Conservation (phyloP, 75 land plant species). For the Azolla pinnata region DNA sequence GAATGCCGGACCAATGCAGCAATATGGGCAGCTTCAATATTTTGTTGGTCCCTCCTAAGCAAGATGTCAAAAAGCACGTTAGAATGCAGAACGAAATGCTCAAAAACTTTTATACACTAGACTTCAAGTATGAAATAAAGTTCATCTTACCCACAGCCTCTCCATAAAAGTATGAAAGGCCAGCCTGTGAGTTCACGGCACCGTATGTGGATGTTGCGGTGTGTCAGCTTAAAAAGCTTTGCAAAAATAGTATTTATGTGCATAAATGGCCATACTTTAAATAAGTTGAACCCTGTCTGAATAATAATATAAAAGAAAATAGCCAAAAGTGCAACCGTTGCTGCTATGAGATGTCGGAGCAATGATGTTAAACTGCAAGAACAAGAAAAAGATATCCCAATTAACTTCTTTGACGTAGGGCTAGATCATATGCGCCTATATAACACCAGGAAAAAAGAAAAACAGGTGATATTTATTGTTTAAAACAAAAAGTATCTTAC, state of each 20-base stretch:
- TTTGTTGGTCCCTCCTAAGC: constrained; percentile 46
- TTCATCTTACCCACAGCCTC: constrained; percentile 38
- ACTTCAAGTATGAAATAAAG: not conserved
- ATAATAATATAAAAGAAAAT: constrained; percentile 45
- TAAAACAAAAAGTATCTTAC: constrained; percentile 23
- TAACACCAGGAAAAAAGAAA: not conserved
- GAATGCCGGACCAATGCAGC: constrained; percentile 49
- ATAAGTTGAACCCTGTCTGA: constrained; percentile 26
- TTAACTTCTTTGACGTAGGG: not conserved
- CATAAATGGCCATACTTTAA: constrained; percentile 21
- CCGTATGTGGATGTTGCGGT: constrained; percentile 48
- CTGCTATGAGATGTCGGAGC: constrained; percentile 28
- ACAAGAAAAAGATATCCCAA: not conserved
- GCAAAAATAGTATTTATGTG: constrained; percentile 10
- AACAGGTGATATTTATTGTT: not conserved
- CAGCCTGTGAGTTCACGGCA: constrained; percentile 66
- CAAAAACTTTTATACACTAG: not conserved
- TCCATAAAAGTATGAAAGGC: constrained; percentile 56
- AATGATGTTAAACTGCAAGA: constrained; percentile 27
- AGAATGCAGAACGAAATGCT: constrained; percentile 1
- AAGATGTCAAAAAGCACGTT: not conserved
- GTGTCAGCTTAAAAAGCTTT: constrained; percentile 32
- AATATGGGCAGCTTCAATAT: constrained; percentile 61
- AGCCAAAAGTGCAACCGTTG: constrained; percentile 42
- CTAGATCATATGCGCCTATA: not conserved